Base-by-base conservation (phyloP, 768 basidiomycete species). In the Boletus tomentosulus region DNA sequence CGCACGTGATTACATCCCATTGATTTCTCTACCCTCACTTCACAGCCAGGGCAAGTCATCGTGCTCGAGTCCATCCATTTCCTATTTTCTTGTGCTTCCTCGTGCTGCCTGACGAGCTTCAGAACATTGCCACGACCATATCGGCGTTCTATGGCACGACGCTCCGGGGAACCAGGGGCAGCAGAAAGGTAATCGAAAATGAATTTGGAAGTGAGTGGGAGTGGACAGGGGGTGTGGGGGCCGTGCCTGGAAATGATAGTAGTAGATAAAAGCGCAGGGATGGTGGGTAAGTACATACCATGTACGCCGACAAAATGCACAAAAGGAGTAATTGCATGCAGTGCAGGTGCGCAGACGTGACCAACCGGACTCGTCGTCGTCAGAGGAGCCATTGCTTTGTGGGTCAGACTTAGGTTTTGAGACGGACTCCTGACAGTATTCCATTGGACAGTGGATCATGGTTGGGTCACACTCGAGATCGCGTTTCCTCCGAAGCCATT, bases 1-100 rank as follows among this genome's bases (percentile, higher is more conserved):
- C n/a, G n/a, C n/a, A n/a, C n/a, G n/a, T n/a, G n/a, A n/a, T n/a
- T 95, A 71, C 93, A 95, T 2, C 92, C 92, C 55, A 78, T 60
- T 16, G 76, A 80, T 71, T 91, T 90, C 71, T 90, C 87, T 11
- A 93, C 86, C 55, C 80, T 75, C 13, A 89, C 78, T 6, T 71
- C 60, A 70, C 93, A 95, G 6, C 83, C 83, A 4, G 92, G 88
- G 65, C 89, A 90, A 19, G 75, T 73, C 69, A 78, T 86, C 11
- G 92, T 89, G 39, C 79, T 82, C 33, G 73, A 64, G 28, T 83
- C 76, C 27, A 95, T 74, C 89, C 89, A 95, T 60, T 80, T 73
- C 59, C 75, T 77, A 69, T 89, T 93, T 58, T 82, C 78, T 66
- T 82, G 77, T 31, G 92, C 90, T 67, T 95, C 90, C 59, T 85